phyloP scores from a whole-genome alignment of 139 green algal species.

The Nannochloris sp. region DNA sequence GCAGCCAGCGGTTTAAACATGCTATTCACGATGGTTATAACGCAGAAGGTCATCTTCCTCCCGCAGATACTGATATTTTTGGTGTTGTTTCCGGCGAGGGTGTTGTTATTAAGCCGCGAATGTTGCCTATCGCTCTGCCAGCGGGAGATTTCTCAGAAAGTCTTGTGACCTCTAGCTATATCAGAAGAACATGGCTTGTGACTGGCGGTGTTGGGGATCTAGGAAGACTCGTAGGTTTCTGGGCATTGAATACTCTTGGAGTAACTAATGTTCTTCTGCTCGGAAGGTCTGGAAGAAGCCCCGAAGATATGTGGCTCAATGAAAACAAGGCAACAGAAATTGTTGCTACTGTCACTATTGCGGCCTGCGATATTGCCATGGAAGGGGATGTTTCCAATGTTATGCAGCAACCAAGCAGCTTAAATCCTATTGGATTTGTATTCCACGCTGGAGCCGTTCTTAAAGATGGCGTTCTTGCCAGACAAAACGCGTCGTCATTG shows the following conservation, averaged over 20 bases:
- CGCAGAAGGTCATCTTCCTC: not conserved
- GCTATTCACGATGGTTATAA: not conserved
- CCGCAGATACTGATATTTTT: not conserved
- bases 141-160: not conserved
- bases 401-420: not conserved
- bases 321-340: not conserved
- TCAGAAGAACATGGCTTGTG: not conserved
- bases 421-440: not conserved
- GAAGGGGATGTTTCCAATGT: not conserved
- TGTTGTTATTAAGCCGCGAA: not conserved
- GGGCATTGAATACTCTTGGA: not conserved
- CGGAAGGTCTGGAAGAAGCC: not conserved
- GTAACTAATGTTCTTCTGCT: not conserved
- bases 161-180: not conserved
- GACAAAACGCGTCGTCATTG: constrained; percentile 32
- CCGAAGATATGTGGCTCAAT: not conserved
- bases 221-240: constrained; percentile 1
- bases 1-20: not conserved
- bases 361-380: not conserved
- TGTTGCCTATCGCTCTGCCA: not conserved
- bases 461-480: constrained; percentile 46
- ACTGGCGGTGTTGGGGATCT: constrained; percentile 20
- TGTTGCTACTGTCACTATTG: not conserved
- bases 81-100: not conserved
- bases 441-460: constrained; percentile 65